These are phyloP conservation scores for Fragaria iinumae DNA, from an alignment of 306 rosid species.

Conservation along the genomic window DNA sequence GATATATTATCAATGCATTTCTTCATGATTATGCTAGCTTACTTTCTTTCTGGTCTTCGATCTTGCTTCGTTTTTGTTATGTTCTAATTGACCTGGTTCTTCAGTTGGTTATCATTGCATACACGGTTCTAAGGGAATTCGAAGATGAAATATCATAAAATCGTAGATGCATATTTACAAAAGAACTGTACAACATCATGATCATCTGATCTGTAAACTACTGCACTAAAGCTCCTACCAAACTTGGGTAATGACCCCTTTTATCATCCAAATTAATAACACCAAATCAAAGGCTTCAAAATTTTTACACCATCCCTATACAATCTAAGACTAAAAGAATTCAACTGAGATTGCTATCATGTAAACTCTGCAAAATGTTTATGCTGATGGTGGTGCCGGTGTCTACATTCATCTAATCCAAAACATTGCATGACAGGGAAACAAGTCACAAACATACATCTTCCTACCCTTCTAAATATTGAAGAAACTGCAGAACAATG, in stretches of 20 bases:
- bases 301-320: background rate
- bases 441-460: slow-evolving; percentile 63
- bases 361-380: slow-evolving; percentile 42
- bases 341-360: background rate
- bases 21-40: too few species aligned
- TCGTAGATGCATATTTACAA: background rate
- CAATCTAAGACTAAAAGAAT: background rate
- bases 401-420: slow-evolving; percentile 58
- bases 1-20: too few species aligned
- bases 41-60: too few species aligned
- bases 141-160: background rate
- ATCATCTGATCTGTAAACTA: background rate
- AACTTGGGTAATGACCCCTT: background rate
- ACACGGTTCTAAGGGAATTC: background rate
- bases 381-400: slow-evolving; percentile 39
- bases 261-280: background rate
- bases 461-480: slow-evolving; percentile 54
- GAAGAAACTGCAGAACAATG: slow-evolving; percentile 39
- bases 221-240: background rate
- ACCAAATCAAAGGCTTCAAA: background rate
- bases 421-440: slow-evolving; percentile 59
- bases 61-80: too few species aligned
- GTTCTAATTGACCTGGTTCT: background rate
- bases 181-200: background rate
- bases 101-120: background rate